These are phyloP conservation scores for Clarireedia monteithiana DNA, from an alignment of 2,329 filamentous ascomycete genomes.

Conservation along the genomic window DNA sequence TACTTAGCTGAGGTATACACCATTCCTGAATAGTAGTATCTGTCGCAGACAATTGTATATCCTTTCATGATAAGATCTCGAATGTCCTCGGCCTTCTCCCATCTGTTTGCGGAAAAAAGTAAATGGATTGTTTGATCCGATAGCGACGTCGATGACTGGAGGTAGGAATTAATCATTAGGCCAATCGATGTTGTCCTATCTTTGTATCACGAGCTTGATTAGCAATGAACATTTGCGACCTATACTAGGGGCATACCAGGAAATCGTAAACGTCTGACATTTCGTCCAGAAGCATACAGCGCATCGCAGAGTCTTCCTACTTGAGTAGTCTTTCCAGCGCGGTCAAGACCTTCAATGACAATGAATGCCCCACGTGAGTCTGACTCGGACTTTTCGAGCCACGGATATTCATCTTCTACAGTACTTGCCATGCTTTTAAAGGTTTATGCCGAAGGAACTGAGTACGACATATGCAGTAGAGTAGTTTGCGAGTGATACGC, in stretches of 20 bases:
- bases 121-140: slow-evolving; percentile 67
- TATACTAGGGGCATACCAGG: slow-evolving; percentile 42
- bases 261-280: slow-evolving; percentile 55
- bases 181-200: slow-evolving; percentile 62
- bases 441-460: too few relatives aligned
- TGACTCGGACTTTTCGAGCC: slow-evolving; percentile 22
- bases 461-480: too few relatives aligned
- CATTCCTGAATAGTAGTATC: slow-evolving; percentile 91
- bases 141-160: slow-evolving; percentile 49
- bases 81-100: slow-evolving; percentile 47
- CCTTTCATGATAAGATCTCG: slow-evolving; percentile 51
- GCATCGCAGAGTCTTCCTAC: slow-evolving; percentile 48
- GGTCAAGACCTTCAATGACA: slow-evolving; percentile 64
- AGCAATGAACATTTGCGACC: neutral
- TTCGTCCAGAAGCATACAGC: slow-evolving; percentile 42
- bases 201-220: slow-evolving; percentile 24
- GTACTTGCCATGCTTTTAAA: slow-evolving; percentile 11
- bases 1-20: slow-evolving; percentile 89
- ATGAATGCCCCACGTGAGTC: slow-evolving; percentile 51
- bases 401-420: slow-evolving; percentile 13
- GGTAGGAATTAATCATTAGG: slow-evolving; percentile 59
- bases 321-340: slow-evolving; percentile 67
- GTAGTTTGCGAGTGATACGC: too few relatives aligned
- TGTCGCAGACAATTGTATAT: slow-evolving; percentile 74
- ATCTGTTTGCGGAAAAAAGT: slow-evolving; percentile 65